Evolutionary conservation across 1,284 basidiomycete species (phyloP).

Genomic region (Cryptococcus jaspeensis): DNA sequence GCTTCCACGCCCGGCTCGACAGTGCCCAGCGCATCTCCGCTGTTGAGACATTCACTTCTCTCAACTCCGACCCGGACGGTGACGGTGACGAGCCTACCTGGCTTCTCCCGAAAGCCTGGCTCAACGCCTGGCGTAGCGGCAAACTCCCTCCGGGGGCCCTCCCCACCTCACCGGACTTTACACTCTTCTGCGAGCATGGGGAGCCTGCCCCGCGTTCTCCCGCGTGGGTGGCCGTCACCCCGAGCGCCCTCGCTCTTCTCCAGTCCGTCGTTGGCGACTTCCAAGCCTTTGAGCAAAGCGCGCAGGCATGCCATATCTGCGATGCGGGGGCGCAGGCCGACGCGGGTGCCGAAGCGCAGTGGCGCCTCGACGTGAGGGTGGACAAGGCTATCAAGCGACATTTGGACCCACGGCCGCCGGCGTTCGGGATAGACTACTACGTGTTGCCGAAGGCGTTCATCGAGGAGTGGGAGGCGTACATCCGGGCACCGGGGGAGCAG

Average conservation of each 20-base stretch:
- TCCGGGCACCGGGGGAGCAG: slow-evolving; percentile 3
- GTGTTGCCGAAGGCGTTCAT: slow-evolving; percentile 26
- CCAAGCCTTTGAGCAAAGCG: slow-evolving; percentile 7
- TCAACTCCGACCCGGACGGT: slow-evolving; percentile 15
- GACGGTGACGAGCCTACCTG: slow-evolving; percentile 11
- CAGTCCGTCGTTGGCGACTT: slow-evolving; percentile 35
- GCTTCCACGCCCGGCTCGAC: slow-evolving; percentile 5
- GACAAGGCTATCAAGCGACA: slow-evolving; percentile 17
- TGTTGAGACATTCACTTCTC: slow-evolving; percentile 22
- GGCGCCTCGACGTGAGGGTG: slow-evolving; percentile 11
- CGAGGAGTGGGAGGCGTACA: slow-evolving; percentile 23
- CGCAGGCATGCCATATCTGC: slow-evolving; percentile 21
- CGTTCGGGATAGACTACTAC: slow-evolving; percentile 26
- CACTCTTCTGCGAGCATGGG: slow-evolving; percentile 37
- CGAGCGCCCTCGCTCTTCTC: slow-evolving; percentile 23
- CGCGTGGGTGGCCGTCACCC: slow-evolving; percentile 11
- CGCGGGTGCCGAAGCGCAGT: background rate
- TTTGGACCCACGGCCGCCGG: slow-evolving; percentile 4
- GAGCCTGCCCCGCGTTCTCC: slow-evolving; percentile 8
- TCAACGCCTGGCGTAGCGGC: slow-evolving; percentile 27
- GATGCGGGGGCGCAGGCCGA: background rate
- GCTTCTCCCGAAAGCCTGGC: slow-evolving; percentile 29
- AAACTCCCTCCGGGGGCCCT: slow-evolving; percentile 1
- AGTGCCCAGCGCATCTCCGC: slow-evolving; percentile 7
- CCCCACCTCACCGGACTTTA: slow-evolving; percentile 24